These are phyloP conservation scores for Wickerhamiella vanderwaltii DNA, from an alignment of 805 yeast species.

Conservation along the genomic window DNA sequence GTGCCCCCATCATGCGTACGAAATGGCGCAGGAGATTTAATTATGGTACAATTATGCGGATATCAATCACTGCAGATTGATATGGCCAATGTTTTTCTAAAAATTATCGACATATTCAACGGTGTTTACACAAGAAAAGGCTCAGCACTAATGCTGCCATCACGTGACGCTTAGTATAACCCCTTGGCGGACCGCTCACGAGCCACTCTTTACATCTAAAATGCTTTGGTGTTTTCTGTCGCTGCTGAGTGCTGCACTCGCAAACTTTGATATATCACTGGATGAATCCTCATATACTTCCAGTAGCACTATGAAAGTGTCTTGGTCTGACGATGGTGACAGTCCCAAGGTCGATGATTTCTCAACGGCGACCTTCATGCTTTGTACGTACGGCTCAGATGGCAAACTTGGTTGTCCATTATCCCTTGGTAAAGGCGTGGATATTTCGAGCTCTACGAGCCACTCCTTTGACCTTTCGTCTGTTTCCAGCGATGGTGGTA, in stretches of 20 bases:
- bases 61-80: no score
- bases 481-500: slow-evolving; percentile 36
- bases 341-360: slow-evolving; percentile 37
- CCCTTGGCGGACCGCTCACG: not conserved
- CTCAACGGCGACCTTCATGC: slow-evolving; percentile 36
- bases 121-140: no score
- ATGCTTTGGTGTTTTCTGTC: slow-evolving; percentile 12
- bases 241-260: slow-evolving; percentile 10
- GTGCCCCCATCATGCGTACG: no score
- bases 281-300: slow-evolving; percentile 18
- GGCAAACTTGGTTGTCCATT: slow-evolving; percentile 32
- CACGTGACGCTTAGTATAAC: no score
- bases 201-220: not conserved
- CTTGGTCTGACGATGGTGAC: slow-evolving; percentile 47
- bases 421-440: slow-evolving; percentile 24
- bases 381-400: slow-evolving; percentile 56
- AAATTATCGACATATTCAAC: no score
- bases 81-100: no score
- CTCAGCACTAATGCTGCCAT: no score
- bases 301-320: slow-evolving; percentile 27
- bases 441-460: slow-evolving; percentile 27
- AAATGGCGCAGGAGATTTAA: no score
- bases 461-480: slow-evolving; percentile 32
- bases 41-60: no score
- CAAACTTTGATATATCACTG: slow-evolving; percentile 16